Conservation (phyloP, 2,329 filamentous ascomycete species). For the Parascedosporium putredinis region DNA sequence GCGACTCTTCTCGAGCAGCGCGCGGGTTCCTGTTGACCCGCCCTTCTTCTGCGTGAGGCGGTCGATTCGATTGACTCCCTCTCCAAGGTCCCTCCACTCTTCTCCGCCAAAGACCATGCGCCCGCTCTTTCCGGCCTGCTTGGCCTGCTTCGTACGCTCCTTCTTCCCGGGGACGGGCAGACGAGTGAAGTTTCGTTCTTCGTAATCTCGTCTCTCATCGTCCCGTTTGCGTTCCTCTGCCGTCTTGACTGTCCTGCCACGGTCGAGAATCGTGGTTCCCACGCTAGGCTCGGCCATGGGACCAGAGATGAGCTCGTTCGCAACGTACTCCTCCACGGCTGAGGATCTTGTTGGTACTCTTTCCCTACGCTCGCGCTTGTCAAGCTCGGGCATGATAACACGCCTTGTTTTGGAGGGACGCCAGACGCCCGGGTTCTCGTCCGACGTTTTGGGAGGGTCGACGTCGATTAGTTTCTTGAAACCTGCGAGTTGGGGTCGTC, state of each 20-base stretch:
- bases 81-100: conserved; percentile 79
- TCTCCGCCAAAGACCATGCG: conserved; percentile 76
- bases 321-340: conserved; percentile 86
- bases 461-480: not conserved
- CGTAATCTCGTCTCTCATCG: conserved; percentile 71
- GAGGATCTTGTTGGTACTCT: conserved; percentile 62
- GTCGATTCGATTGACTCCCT: conserved; percentile 79
- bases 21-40: conserved; percentile 43
- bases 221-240: conserved; percentile 67
- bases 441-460: conserved; percentile 18
- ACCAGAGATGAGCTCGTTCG: conserved; percentile 69
- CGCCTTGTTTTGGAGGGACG: conserved; percentile 80
- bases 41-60: conserved; percentile 64
- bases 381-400: conserved; percentile 67
- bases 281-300: conserved; percentile 83
- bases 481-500: conserved; percentile 9
- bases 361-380: conserved; percentile 47
- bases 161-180: conserved; percentile 83
- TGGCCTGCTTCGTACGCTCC: conserved; percentile 56
- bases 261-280: conserved; percentile 73
- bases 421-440: conserved; percentile 58
- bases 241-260: conserved; percentile 71
- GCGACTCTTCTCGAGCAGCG: conserved; percentile 70
- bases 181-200: conserved; percentile 85
- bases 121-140: conserved; percentile 26